phyloP scores from a whole-genome alignment of 2,329 filamentous ascomycete genomes.

The Zymoseptoria tritici region DNA sequence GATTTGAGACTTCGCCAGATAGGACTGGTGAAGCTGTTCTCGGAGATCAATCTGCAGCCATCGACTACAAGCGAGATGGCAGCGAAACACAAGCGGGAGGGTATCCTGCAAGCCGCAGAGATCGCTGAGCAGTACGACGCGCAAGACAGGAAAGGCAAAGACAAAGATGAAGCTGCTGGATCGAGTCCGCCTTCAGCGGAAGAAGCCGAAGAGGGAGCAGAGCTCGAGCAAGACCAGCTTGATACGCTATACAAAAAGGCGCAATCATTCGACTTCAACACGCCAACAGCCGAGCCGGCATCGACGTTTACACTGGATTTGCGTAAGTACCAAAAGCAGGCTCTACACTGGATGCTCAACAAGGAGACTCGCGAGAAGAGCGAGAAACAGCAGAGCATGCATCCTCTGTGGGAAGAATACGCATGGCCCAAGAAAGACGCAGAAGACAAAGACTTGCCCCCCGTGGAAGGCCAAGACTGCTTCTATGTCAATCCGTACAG shows the following conservation, averaged over 20 bases:
- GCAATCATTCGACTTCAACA: conserved; percentile 91
- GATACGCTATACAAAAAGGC: conserved; percentile 92
- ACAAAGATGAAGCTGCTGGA: conserved; percentile 32
- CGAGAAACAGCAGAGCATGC: conserved; percentile 73
- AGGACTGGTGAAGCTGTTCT: conserved; percentile 77
- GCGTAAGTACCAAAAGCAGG: conserved; percentile 90
- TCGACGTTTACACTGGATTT: conserved; percentile 75
- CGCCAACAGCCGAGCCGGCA: conserved; percentile 76
- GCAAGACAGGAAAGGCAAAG: conserved; percentile 48
- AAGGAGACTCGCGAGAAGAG: conserved; percentile 78
- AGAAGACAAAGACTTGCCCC: conserved; percentile 67
- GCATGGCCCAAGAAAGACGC: conserved; percentile 80
- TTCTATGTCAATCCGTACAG: conserved; percentile 99
- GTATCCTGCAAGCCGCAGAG: conserved; percentile 78
- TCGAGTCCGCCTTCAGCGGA: conserved; percentile 50
- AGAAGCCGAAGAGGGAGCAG: conserved; percentile 71
- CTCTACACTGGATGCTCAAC: conserved; percentile 89
- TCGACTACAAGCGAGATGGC: conserved; percentile 65
- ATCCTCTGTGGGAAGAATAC: conserved; percentile 97
- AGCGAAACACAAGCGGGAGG: conserved; percentile 72
- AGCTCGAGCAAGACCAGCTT: conserved; percentile 91
- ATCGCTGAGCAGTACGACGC: conserved; percentile 64
- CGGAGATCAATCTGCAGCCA: conserved; percentile 78
- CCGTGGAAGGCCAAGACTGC: conserved; percentile 56
- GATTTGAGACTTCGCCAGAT: conserved; percentile 77